These are phyloP conservation scores for Chaetomium olivaceum DNA, from an alignment of 2,329 filamentous ascomycete species.

Conservation along the genomic window DNA sequence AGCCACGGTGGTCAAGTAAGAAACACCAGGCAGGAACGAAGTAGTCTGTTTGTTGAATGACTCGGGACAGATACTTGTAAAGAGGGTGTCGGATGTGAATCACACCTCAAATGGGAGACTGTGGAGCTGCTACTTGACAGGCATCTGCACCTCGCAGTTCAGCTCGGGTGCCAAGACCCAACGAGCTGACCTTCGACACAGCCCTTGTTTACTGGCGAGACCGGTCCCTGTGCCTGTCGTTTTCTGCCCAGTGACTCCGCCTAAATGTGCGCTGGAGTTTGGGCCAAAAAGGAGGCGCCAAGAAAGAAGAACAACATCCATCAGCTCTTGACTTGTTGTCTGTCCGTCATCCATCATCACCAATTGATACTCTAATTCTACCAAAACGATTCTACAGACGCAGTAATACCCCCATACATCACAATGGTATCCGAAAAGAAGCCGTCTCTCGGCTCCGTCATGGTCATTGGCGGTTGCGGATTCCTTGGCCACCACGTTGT, in stretches of 20 bases:
- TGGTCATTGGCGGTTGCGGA: conserved; percentile 81
- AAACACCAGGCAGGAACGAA: background rate
- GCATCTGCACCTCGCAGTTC: background rate
- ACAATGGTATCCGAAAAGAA: conserved; percentile 40
- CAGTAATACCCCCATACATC: background rate
- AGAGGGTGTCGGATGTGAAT: background rate
- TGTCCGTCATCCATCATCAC: background rate
- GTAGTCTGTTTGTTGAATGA: background rate
- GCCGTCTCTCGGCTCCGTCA: conserved; percentile 63
- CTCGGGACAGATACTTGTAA: background rate
- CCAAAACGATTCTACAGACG: background rate
- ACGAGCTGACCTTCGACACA: too few relatives aligned
- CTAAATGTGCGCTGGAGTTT: conserved; percentile 17
- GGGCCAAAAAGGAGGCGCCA: conserved; percentile 20
- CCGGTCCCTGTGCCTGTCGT: background rate
- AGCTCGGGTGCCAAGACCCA: background rate
- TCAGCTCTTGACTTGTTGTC: background rate
- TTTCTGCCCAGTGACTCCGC: conserved; percentile 28
- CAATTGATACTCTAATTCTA: conserved; percentile 5
- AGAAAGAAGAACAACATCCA: background rate
- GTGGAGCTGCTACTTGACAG: background rate
- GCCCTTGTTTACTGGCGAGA: too few relatives aligned
- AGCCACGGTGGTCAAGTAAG: background rate
- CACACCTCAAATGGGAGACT: background rate
- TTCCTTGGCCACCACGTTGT: conserved; percentile 84